Conservation (phyloP, 306 rosid genomes). For the Heteromeles arbutifolia region DNA sequence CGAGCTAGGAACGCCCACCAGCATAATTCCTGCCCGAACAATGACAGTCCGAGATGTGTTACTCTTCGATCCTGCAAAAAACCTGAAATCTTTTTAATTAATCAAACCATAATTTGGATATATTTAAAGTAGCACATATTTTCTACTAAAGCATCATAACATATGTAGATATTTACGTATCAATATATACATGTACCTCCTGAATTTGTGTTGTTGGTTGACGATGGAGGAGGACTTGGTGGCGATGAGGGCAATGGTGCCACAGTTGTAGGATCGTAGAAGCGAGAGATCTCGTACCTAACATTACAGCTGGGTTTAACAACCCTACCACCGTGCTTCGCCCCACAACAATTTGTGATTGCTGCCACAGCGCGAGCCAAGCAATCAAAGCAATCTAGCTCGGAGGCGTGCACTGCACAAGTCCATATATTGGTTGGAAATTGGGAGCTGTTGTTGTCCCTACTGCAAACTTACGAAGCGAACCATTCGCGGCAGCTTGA, state of each 20-base stretch:
- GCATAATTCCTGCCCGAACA: no score
- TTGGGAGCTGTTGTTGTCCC: background rate
- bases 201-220: background rate
- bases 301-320: slow-evolving; percentile 1
- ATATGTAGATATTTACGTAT: no score
- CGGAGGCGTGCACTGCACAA: slow-evolving; percentile 12
- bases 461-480: background rate
- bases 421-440: background rate
- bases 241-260: background rate
- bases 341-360: background rate
- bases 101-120: background rate
- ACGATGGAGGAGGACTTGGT: background rate
- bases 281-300: background rate
- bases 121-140: no score
- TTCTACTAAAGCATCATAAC: background rate
- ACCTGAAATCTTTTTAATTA: background rate
- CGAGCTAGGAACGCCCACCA: no score
- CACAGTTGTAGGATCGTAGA: background rate
- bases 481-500: background rate
- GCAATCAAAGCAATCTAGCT: background rate
- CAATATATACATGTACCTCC: background rate
- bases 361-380: background rate
- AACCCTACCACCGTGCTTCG: background rate
- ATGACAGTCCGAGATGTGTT: background rate
- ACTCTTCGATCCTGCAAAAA: background rate